Evolutionary conservation across 345 rosid genomes (phyloP).

Genomic region (Dimocarpus longan): DNA sequence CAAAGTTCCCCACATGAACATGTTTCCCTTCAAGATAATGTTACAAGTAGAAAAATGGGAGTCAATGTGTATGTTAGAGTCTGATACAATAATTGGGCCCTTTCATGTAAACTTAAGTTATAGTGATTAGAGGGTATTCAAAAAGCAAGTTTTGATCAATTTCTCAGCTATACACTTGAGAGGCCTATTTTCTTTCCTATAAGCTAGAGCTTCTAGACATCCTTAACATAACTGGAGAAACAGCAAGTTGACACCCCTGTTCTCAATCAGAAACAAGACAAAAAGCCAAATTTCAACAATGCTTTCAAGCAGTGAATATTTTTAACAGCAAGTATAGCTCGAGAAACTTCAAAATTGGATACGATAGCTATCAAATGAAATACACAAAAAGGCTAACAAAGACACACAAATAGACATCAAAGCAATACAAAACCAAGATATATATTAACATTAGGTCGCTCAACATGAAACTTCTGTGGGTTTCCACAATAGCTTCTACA

Average conservation of each 20-base stretch:
- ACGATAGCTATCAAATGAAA: not conserved
- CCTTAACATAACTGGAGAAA: not conserved
- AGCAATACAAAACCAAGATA: not conserved
- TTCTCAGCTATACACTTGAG: not conserved
- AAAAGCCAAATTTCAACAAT: not conserved
- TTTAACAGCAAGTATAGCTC: not conserved
- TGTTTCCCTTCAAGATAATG: not conserved
- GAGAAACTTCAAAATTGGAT: not conserved
- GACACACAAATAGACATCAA: not conserved
- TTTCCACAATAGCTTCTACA: not conserved
- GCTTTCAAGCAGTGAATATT: not conserved
- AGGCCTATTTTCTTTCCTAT: not conserved
- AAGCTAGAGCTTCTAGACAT: not conserved
- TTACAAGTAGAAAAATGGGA: not conserved
- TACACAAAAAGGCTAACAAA: not conserved
- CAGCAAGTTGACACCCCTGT: not conserved
- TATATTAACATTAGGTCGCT: not conserved
- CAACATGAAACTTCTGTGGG: not conserved
- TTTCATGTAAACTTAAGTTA: not conserved
- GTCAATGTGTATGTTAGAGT: not conserved
- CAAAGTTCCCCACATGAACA: conserved; percentile 11
- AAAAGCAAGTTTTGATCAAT: not conserved
- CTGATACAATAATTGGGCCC: not conserved
- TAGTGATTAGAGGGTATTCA: not conserved
- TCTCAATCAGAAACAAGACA: not conserved